Evolutionary conservation across 345 rosid species (phyloP).

Genomic region (Carallia pectinifolia): DNA sequence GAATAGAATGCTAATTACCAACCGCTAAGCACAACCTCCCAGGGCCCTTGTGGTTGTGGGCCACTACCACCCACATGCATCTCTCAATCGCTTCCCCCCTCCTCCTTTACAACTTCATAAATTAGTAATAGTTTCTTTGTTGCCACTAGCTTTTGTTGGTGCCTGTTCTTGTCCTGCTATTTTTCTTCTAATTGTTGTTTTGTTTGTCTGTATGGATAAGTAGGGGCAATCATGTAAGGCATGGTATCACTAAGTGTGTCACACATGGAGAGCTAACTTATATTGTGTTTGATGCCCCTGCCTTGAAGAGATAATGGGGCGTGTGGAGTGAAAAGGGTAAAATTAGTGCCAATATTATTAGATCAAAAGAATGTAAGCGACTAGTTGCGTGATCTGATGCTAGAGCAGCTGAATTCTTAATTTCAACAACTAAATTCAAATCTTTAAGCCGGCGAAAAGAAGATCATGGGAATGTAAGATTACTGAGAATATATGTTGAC

Average conservation of each 20-base stretch:
- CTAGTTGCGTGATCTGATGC: too few relatives aligned
- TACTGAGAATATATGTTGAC: too few relatives aligned
- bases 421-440: too few relatives aligned
- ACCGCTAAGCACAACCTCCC: slow-evolving; percentile 9
- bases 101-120: neutral
- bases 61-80: slow-evolving; percentile 11
- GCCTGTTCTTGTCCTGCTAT: neutral
- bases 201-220: neutral
- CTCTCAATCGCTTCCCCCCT: slow-evolving; percentile 1
- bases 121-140: neutral
- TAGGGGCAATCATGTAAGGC: neutral
- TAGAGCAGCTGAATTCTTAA: too few relatives aligned
- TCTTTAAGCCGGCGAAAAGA: too few relatives aligned
- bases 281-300: too few relatives aligned
- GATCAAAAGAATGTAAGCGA: too few relatives aligned
- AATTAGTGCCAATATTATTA: too few relatives aligned
- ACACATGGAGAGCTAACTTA: neutral
- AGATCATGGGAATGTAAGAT: too few relatives aligned
- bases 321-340: too few relatives aligned
- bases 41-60: slow-evolving; percentile 6
- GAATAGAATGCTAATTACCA: slow-evolving; percentile 5
- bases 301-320: too few relatives aligned
- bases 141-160: neutral
- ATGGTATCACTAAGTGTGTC: neutral
- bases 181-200: neutral